Percentiles rank a stretch among this genome's conserved stretches.
Conservation (phyloP, 2,329 filamentous ascomycete species). For the Domatiomyces catenatus region DNA sequence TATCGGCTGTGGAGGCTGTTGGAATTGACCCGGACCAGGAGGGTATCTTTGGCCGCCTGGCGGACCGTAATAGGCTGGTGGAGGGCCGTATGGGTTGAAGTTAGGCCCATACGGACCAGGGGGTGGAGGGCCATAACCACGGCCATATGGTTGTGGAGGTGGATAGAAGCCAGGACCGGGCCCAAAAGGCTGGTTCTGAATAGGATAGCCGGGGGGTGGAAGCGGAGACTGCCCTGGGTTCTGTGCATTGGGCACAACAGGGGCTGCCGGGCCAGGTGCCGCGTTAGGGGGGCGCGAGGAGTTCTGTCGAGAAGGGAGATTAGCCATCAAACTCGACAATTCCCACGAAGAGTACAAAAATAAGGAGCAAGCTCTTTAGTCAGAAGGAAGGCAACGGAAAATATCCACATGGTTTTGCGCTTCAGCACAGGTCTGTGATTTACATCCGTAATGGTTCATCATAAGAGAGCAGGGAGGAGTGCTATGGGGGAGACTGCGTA, state of each 20-base stretch:
- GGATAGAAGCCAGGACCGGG: conserved; percentile 33
- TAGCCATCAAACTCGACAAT: conserved; percentile 3
- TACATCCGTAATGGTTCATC: conserved; percentile 99
- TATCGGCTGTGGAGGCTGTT: conserved; percentile 38
- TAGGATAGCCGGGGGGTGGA: conserved; percentile 26
- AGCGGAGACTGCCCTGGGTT: conserved; percentile 28
- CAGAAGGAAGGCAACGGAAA: conserved; percentile 99
- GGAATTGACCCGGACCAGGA: conserved; percentile 40
- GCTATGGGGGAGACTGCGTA: conserved; percentile 39
- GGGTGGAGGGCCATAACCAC: conserved; percentile 33
- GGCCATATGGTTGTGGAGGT: conserved; percentile 32
- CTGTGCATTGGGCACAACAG: conserved; percentile 22
- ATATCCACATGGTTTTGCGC: conserved; percentile 93
- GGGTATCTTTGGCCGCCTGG: conserved; percentile 62
- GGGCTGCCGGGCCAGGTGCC: conserved; percentile 27
- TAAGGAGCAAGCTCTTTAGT: conserved; percentile 31
- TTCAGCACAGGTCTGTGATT: conserved; percentile 65
- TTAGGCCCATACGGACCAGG: conserved; percentile 43
- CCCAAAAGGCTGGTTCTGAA: conserved; percentile 26
- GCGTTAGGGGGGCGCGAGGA: conserved; percentile 28
- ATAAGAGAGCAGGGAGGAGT: conserved; percentile 29
- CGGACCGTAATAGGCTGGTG: conserved; percentile 55
- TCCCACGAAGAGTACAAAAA: neutral
- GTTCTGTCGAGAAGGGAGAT: conserved; percentile 21
- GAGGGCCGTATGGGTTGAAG: conserved; percentile 56